Conservation (phyloP, 768 basidiomycete species). For the Sporobolomyces roseus region DNA sequence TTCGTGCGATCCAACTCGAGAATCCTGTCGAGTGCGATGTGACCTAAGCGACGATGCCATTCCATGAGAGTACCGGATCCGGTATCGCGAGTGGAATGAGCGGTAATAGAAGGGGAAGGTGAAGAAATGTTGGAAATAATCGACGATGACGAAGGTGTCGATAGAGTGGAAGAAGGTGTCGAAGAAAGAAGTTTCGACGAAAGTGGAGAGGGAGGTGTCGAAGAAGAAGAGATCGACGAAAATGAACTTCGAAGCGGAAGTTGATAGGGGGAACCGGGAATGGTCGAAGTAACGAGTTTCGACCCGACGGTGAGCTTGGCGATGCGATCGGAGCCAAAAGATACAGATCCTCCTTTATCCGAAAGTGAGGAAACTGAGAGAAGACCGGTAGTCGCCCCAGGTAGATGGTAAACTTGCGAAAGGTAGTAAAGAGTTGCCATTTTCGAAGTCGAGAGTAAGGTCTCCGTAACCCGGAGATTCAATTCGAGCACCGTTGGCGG, state of each 20-base stretch:
- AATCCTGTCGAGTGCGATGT: conserved; percentile 4
- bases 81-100: not conserved
- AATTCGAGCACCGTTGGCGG: not conserved
- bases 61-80: not conserved
- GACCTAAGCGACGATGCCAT: conserved; percentile 4
- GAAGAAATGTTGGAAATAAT: no score
- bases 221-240: not conserved
- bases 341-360: not conserved
- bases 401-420: not conserved
- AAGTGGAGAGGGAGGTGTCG: not conserved
- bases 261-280: not conserved
- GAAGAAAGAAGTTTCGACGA: not conserved
- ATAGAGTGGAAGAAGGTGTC: not conserved
- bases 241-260: not conserved
- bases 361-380: conserved; percentile 1
- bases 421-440: not conserved
- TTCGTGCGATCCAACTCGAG: not conserved
- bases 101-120: no score
- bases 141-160: no score
- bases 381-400: conserved; percentile 1
- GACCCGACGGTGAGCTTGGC: not conserved
- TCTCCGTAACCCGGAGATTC: not conserved
- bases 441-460: not conserved
- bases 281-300: not conserved
- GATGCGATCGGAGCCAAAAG: not conserved